Percentiles rank a stretch among this genome's conserved stretches.
Conservation (phyloP, 1,139 yeast species). For the Citeromyces siamensis region DNA sequence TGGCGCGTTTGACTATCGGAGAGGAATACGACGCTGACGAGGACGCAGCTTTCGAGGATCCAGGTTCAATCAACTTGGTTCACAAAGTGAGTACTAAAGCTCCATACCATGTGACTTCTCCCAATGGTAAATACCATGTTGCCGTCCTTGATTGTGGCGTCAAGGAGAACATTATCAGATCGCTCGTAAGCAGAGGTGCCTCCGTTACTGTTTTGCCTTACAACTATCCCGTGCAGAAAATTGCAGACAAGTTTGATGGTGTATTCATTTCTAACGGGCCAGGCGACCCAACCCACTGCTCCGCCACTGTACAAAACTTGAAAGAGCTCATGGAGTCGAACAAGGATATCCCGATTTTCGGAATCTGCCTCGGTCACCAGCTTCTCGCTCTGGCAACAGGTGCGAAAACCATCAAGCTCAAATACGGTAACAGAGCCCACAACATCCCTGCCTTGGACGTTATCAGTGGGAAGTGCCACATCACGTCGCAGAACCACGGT, state of each 20-base stretch:
- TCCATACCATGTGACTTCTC: constrained; percentile 78
- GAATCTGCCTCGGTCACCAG: constrained; percentile 96
- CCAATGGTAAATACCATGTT: constrained; percentile 59
- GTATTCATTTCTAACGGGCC: constrained; percentile 94
- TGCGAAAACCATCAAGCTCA: constrained; percentile 83
- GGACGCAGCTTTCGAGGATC: constrained; percentile 86
- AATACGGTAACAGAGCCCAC: constrained; percentile 98
- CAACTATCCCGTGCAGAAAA: constrained; percentile 83
- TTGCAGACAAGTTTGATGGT: constrained; percentile 90
- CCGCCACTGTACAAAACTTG: constrained; percentile 65
- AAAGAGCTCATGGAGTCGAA: constrained; percentile 51
- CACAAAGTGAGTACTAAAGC: constrained; percentile 92
- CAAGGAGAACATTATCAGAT: constrained; percentile 90
- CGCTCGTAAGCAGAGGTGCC: constrained; percentile 90
- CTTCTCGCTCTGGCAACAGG: constrained; percentile 90
- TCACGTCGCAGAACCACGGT: constrained; percentile 97
- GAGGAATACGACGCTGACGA: constrained; percentile 87
- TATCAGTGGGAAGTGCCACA: constrained; percentile 85
- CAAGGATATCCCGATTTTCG: constrained; percentile 79
- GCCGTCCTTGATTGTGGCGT: constrained; percentile 98
- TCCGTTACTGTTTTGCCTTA: constrained; percentile 94
- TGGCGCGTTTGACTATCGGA: constrained; percentile 83
- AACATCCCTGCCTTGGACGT: constrained; percentile 93
- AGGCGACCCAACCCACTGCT: constrained; percentile 95
- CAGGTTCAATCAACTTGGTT: constrained; percentile 84